Percentiles rank a stretch among this genome's conserved stretches.
Conservation (phyloP, 208 protist species). For the Acanthamoeba lenticulata region DNA sequence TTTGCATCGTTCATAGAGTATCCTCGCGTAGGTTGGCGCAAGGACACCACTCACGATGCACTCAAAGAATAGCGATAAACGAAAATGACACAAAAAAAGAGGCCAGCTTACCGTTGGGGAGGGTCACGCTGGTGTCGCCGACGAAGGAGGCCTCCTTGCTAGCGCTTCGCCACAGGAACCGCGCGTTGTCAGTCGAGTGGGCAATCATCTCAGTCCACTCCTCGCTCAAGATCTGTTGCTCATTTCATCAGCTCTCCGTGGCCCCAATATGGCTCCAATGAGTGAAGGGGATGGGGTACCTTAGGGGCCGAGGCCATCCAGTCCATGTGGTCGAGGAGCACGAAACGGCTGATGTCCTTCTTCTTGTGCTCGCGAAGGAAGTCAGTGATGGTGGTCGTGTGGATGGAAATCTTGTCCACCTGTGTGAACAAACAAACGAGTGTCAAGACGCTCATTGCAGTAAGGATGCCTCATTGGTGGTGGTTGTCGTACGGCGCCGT, state of each 20-base stretch:
- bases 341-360: conserved; percentile 64
- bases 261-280: not conserved
- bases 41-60: not conserved
- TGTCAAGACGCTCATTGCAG: not conserved
- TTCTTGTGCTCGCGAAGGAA: conserved; percentile 61
- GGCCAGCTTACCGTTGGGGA: not conserved
- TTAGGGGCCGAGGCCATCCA: conserved; percentile 65
- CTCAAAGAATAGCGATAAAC: not conserved
- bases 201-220: conserved; percentile 64
- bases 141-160: conserved; percentile 64
- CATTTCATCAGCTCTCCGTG: not conserved
- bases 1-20: not conserved
- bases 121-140: conserved; percentile 35
- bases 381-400: conserved; percentile 70
- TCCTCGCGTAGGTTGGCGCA: not conserved
- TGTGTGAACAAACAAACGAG: not conserved
- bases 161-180: conserved; percentile 69
- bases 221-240: conserved; percentile 31
- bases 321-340: conserved; percentile 69
- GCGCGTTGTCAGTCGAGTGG: conserved; percentile 21
- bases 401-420: conserved; percentile 70
- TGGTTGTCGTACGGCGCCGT: conserved; percentile 1
- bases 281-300: not conserved
- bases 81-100: not conserved
- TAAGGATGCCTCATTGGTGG: too few species aligned